A percentile compares a stretch with the other conserved stretches of the same genome.
phyloP scores from a whole-genome alignment of 1,139 yeast species.

The Geotrichum citri-aurantii region DNA sequence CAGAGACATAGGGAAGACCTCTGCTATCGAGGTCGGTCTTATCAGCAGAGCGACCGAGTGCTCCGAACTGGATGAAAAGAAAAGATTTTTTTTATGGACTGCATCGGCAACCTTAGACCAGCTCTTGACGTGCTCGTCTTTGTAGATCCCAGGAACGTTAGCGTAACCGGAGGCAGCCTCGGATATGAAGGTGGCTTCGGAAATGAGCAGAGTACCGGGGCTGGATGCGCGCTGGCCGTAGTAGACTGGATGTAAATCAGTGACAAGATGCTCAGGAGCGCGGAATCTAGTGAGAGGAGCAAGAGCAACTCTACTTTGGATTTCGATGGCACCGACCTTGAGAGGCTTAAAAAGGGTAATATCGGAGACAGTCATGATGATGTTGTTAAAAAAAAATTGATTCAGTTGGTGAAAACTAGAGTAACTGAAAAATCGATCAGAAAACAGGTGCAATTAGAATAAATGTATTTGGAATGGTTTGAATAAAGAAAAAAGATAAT shows the following conservation, averaged over 20 bases:
- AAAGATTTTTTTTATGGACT: conserved; percentile 39
- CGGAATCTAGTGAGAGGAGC: conserved; percentile 55
- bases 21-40: conserved; percentile 32
- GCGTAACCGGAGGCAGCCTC: conserved; percentile 33
- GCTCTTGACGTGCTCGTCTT: conserved; percentile 38
- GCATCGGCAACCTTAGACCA: conserved; percentile 38
- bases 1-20: conserved; percentile 22
- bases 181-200: conserved; percentile 43
- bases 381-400: not conserved
- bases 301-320: conserved; percentile 42
- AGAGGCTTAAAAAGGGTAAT: conserved; percentile 8
- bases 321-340: conserved; percentile 17
- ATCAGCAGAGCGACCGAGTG: conserved; percentile 40
- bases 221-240: conserved; percentile 48
- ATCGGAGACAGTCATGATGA: not conserved
- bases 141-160: conserved; percentile 42
- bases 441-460: no score
- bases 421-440: not conserved
- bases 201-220: conserved; percentile 46
- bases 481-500: no score
- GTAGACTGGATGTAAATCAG: conserved; percentile 42
- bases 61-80: conserved; percentile 40
- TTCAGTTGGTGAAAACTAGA: not conserved
- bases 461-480: no score
- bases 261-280: conserved; percentile 38